Evolutionary conservation across 208 protist genomes (phyloP).

Genomic region (Trypanosoma platydactyli): DNA sequence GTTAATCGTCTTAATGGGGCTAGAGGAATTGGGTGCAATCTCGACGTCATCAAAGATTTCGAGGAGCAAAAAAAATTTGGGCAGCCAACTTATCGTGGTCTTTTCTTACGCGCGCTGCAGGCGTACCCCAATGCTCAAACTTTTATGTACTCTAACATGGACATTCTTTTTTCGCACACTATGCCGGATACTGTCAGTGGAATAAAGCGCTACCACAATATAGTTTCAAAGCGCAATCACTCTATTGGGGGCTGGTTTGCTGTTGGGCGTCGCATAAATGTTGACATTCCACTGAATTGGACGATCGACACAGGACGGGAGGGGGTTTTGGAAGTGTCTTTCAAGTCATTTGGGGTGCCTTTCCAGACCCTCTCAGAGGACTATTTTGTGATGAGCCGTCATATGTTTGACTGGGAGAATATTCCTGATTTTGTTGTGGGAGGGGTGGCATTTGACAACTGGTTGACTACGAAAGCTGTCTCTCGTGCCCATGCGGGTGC

Average conservation of each 20-base stretch:
- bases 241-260: conserved; percentile 24
- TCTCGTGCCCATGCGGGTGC: conserved; percentile 1
- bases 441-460: conserved; percentile 43
- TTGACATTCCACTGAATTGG: conserved; percentile 23
- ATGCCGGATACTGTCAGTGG: conserved; percentile 22
- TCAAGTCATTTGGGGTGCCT: not conserved
- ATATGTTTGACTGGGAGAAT: conserved; percentile 27
- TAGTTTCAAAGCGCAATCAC: not conserved
- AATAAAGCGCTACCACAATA: not conserved
- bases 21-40: conserved; percentile 9
- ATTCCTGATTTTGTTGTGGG: conserved; percentile 38
- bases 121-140: conserved; percentile 15
- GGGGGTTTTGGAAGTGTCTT: conserved; percentile 2
- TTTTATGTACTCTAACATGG: conserved; percentile 35
- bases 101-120: conserved; percentile 27
- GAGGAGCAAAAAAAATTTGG: conserved; percentile 28
- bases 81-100: conserved; percentile 36
- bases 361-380: conserved; percentile 34
- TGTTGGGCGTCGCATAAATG: conserved; percentile 30
- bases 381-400: conserved; percentile 33
- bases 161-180: conserved; percentile 30
- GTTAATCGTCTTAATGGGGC: conserved; percentile 9
- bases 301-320: conserved; percentile 10
- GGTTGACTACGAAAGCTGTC: conserved; percentile 30
- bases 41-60: conserved; percentile 29